phyloP scores from a whole-genome alignment of 2,329 filamentous ascomycete species.

The Claviceps sp. region DNA sequence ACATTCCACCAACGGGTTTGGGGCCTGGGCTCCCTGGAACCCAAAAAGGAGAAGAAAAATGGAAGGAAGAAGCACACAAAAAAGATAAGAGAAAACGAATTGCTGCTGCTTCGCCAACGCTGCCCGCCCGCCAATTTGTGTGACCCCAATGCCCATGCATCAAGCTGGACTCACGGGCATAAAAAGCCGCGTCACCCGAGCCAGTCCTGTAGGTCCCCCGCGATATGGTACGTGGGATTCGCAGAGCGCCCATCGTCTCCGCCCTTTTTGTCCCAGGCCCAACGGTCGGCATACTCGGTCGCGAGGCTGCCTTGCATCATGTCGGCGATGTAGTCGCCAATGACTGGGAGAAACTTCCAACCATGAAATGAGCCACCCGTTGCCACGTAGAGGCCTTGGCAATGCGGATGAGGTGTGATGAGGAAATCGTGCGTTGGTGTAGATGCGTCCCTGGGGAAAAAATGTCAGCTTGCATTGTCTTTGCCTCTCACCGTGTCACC shows the following conservation, averaged over 20 bases:
- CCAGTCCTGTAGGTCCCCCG: constrained; percentile 27
- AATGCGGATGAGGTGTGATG: constrained; percentile 38
- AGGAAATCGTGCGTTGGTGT: constrained; percentile 51
- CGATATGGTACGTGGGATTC: constrained; percentile 28
- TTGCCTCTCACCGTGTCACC: background rate
- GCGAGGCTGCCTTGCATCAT: constrained; percentile 29
- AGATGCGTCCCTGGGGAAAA: constrained; percentile 43
- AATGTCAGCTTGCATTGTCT: constrained; percentile 1
- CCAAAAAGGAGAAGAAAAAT: background rate
- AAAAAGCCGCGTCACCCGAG: constrained; percentile 12
- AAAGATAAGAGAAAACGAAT: background rate
- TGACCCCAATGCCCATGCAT: no score
- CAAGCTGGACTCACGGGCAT: background rate
- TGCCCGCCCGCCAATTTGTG: background rate
- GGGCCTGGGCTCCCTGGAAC: no score
- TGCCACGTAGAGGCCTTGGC: constrained; percentile 41
- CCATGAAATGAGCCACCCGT: constrained; percentile 51
- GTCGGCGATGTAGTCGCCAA: constrained; percentile 45
- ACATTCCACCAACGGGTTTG: background rate
- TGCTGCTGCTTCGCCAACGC: background rate
- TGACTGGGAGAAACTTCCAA: constrained; percentile 51
- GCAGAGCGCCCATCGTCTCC: constrained; percentile 23
- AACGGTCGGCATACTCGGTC: constrained; percentile 24
- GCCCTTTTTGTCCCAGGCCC: constrained; percentile 33
- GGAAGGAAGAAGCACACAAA: background rate